These are phyloP conservation scores for Fusarium transvaalense DNA, from an alignment of 2,329 filamentous ascomycete genomes.

Conservation along the genomic window DNA sequence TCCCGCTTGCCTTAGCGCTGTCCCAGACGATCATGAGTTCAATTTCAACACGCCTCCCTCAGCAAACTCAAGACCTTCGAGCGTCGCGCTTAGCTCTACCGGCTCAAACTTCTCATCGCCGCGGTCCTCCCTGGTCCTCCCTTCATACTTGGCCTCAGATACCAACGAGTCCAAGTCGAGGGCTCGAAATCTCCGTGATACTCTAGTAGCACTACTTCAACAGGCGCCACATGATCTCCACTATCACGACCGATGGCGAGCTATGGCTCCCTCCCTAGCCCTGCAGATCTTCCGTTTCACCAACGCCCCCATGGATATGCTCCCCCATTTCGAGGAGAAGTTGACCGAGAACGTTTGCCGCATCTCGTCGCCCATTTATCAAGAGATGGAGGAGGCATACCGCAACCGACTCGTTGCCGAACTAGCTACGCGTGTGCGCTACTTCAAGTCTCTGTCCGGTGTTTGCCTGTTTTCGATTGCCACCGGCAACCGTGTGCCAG, in stretches of 20 bases:
- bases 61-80: conserved; percentile 61
- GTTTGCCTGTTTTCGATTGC: conserved; percentile 68
- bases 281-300: conserved; percentile 71
- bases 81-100: conserved; percentile 63
- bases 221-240: conserved; percentile 60
- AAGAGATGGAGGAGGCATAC: conserved; percentile 63
- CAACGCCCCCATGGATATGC: conserved; percentile 62
- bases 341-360: conserved; percentile 61
- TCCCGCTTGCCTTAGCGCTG: conserved; percentile 42
- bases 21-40: conserved; percentile 56
- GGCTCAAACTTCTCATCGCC: conserved; percentile 66
- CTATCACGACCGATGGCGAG: conserved; percentile 64
- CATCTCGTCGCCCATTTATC: conserved; percentile 59
- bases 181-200: conserved; percentile 63
- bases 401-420: conserved; percentile 63
- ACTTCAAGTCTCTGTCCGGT: conserved; percentile 65
- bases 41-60: conserved; percentile 63
- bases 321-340: conserved; percentile 64
- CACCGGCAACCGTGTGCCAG: conserved; percentile 63
- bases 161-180: conserved; percentile 58
- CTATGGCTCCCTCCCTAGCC: conserved; percentile 65
- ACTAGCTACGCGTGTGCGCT: conserved; percentile 63
- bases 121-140: conserved; percentile 60
- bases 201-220: conserved; percentile 67
- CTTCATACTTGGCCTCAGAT: conserved; percentile 55